phyloP scores from a whole-genome alignment of 2,329 filamentous ascomycete species.

The Kalmusia sp. region DNA sequence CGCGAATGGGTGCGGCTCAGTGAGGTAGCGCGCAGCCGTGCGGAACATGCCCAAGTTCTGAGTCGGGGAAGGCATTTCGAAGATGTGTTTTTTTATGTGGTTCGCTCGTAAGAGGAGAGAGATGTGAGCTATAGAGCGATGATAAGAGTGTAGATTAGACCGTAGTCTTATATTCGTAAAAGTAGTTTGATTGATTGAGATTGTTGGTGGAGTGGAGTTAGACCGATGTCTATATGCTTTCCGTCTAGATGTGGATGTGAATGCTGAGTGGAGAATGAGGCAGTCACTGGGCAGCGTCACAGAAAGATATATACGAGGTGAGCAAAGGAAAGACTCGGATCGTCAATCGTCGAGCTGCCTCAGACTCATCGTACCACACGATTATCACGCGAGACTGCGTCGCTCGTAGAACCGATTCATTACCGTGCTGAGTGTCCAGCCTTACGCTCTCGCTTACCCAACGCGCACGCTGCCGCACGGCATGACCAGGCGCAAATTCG shows the following conservation, averaged over 20 bases:
- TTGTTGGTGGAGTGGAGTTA: slow-evolving; percentile 2
- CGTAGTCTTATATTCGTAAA: no score
- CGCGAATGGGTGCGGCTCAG: slow-evolving; percentile 45
- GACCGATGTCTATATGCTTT: background rate
- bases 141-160: no score
- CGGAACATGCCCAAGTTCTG: slow-evolving; percentile 40
- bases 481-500: slow-evolving; percentile 1
- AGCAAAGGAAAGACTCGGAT: slow-evolving; percentile 1
- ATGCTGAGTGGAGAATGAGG: slow-evolving; percentile 3
- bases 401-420: background rate
- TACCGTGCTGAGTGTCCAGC: slow-evolving; percentile 1
- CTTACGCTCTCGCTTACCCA: background rate
- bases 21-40: slow-evolving; percentile 38
- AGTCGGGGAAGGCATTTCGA: slow-evolving; percentile 40
- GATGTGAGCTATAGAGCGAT: background rate
- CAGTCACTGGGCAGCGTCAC: background rate
- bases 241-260: background rate
- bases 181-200: background rate
- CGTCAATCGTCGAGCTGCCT: no score
- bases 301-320: slow-evolving; percentile 5
- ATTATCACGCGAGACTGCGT: slow-evolving; percentile 2
- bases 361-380: slow-evolving; percentile 5
- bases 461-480: background rate
- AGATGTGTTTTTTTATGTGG: background rate
- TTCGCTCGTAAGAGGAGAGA: slow-evolving; percentile 3